Base-by-base conservation (phyloP, 768 basidiomycete species). In the Fomitopsis pulvina region DNA sequence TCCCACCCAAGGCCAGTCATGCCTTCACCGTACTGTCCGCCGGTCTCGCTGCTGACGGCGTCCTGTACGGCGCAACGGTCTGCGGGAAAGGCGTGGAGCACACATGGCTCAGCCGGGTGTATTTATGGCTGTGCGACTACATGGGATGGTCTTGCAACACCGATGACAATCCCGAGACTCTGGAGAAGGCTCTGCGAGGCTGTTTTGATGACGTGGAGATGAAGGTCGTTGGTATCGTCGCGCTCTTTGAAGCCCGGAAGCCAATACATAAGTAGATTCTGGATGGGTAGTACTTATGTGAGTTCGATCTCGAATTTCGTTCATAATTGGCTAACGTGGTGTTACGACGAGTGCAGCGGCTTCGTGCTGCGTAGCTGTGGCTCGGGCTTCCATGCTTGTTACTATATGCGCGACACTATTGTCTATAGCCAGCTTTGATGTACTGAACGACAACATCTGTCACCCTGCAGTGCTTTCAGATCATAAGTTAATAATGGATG, bases 31-130 rank as follows among this genome's bases (percentile, higher is more conserved):
- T 22, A 21, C 5, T 52, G 12, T 18, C 41, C n/a, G 32, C 43
- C 0, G 50, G 29, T 32, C 39, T 58, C 21, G 47, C 51, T 28
- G 42, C 50, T 10, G 52, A 45, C 20, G 51, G 52, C 14, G 45
- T 48, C 21, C 28, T 57, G 26, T 58, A 57, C 42, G 59, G 59
- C 27, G 47, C 51, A 20, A 57, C 56, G 11, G 48, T 53, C 43
- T 48, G 54, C n/a, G 58, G 58, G n/a, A 16, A 21, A 2, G 52
- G 21, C 2, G 43, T 37, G 11, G 20, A 11, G 37, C 57, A 58
- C 46, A 56, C 53, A 30, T 44, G 22, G 45, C n/a, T 56, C 22
- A 51, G 54, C 3, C 12, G 34, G 0, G 21, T 5, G 4, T 43
- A 53, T 26, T 43, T 58, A 45, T 18, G 28, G 5, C 11, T 45